phyloP scores from a whole-genome alignment of 1,139 yeast species.

The Geotrichum aggregatum region DNA sequence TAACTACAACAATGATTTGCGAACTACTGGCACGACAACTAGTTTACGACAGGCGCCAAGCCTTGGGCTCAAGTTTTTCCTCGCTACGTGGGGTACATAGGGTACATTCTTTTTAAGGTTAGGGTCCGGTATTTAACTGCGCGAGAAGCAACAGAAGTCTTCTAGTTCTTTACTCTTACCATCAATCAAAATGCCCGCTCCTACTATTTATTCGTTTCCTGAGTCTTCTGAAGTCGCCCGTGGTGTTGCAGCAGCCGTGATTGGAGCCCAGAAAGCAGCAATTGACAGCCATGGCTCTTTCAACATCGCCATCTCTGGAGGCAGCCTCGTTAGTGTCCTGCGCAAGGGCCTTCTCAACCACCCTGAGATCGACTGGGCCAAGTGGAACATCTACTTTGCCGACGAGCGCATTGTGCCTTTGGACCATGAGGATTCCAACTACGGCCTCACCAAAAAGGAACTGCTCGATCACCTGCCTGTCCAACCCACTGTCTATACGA shows the following conservation, averaged over 20 bases:
- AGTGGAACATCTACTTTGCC: slow-evolving; percentile 68
- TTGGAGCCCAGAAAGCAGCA: slow-evolving; percentile 72
- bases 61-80: too few species aligned
- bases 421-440: slow-evolving; percentile 64
- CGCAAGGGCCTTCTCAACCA: slow-evolving; percentile 66
- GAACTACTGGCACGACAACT: too few species aligned
- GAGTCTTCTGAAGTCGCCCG: slow-evolving; percentile 36
- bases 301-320: slow-evolving; percentile 83
- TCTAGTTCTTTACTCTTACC: not conserved
- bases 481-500: slow-evolving; percentile 49
- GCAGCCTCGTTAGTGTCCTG: slow-evolving; percentile 76
- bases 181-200: slow-evolving; percentile 25
- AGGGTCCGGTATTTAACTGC: not conserved
- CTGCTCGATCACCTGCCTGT: slow-evolving; percentile 44
- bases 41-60: too few species aligned
- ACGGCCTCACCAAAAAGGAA: slow-evolving; percentile 56
- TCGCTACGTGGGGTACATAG: too few species aligned
- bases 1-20: too few species aligned
- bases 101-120: too few species aligned
- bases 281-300: slow-evolving; percentile 44
- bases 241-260: slow-evolving; percentile 86
- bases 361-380: slow-evolving; percentile 53
- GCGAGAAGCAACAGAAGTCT: not conserved
- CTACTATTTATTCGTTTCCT: slow-evolving; percentile 29
- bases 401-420: slow-evolving; percentile 72